Percentiles rank a stretch among this genome's conserved stretches.
Conservation (phyloP, 257 asterid genomes). For the Pogostemon cablin region DNA sequence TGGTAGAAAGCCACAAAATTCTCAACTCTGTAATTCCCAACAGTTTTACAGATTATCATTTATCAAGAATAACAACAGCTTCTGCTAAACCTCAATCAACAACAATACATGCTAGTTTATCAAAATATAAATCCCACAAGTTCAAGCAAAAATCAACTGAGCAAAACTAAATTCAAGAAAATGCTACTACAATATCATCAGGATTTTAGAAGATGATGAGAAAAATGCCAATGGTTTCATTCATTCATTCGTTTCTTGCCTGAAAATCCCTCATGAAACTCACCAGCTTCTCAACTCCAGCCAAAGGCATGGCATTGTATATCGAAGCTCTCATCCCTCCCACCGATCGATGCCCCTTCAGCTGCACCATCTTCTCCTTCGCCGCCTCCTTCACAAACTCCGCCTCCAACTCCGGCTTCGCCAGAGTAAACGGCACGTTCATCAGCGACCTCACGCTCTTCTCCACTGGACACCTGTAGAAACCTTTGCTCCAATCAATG, state of each 20-base stretch:
- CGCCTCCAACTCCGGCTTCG: constrained; percentile 71
- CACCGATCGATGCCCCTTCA: constrained; percentile 86
- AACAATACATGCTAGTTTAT: neutral
- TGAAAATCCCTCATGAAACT: constrained; percentile 90
- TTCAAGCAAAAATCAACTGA: constrained; percentile 7
- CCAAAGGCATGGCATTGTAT: constrained; percentile 90
- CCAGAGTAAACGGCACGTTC: constrained; percentile 86
- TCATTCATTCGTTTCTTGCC: constrained; percentile 56
- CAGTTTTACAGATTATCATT: constrained; percentile 5
- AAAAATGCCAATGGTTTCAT: constrained; percentile 10
- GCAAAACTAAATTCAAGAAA: constrained; percentile 12
- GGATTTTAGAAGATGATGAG: neutral
- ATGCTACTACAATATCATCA: constrained; percentile 1
- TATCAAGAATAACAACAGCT: constrained; percentile 3
- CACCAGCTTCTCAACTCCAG: constrained; percentile 82
- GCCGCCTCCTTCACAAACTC: constrained; percentile 85
- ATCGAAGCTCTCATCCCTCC: constrained; percentile 97
- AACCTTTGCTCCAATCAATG: constrained; percentile 75
- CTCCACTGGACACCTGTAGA: constrained; percentile 78
- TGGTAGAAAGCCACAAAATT: neutral
- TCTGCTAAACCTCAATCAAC: constrained; percentile 4
- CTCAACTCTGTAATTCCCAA: constrained; percentile 1
- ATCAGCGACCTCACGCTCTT: constrained; percentile 78
- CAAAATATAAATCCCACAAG: neutral
- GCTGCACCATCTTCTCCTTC: constrained; percentile 86